Evolutionary conservation across 1,139 yeast species (phyloP), one percentile per base, ranked within the genome.

Genomic region (Scheffersomyces segobiensis): DNA sequence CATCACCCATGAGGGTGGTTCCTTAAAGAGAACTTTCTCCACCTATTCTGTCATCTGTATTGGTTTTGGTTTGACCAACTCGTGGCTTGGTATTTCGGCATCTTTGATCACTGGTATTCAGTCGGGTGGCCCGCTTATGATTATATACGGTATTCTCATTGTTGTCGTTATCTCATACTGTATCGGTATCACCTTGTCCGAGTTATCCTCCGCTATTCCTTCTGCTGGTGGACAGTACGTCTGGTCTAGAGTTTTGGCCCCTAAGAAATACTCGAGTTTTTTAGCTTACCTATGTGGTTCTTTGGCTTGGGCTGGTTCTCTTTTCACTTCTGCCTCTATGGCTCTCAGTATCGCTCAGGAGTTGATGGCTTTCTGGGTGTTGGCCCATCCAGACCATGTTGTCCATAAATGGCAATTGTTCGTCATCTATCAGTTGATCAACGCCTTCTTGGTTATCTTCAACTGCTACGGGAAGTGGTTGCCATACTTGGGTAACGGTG

Each of bases 51-150:
- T 83, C 53, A 66, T 86, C 26, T 89, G 89, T 59, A 87, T 87
- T 59, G 91, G 91, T 4, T 87, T 87, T 65, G 90, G 90, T 24
- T 72, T 87, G 58, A 87, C 91, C 32, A 87, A 87, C 73, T 86
- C 89, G 8, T 87, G 91, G 91, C 84, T 86, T 60, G 90, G 91
- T 60, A 84, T 86, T 57, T 85, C 88, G 18, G 87, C 89, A 1
- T 83, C 89, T 14, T 78, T 87, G 70, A 79, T 86, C 58, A 84
- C 89, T 21, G 88, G 89, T 67, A 85, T 87, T 58, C 76, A 80
- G 58, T 84, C 89, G 32, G 90, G 90, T 62, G 92, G 92, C 42
- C 91, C 92, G 12, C 74, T 87, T 77, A 72, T 86, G 74, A 84
- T 87, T 62, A 84, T 87, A 18, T 87, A 87, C 65, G 92, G 92